These are phyloP conservation scores for Suillus cothurnatus DNA, from an alignment of 768 basidiomycete genomes.

Conservation along the genomic window DNA sequence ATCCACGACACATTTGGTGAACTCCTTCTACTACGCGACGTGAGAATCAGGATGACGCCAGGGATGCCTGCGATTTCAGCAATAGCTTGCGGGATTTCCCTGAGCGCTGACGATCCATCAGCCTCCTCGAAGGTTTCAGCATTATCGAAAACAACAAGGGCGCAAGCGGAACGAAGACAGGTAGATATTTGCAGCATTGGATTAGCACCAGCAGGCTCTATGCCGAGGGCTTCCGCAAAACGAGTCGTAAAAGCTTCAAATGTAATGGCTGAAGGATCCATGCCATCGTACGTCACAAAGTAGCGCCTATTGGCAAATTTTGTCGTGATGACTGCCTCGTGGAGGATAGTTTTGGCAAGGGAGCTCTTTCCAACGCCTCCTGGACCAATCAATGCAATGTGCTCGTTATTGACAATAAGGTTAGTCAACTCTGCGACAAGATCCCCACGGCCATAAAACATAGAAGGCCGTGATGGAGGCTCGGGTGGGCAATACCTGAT, in stretches of 20 bases:
- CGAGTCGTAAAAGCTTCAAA: too few relatives aligned
- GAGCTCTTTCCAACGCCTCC: too few relatives aligned
- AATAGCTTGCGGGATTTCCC: background rate
- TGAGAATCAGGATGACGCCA: too few relatives aligned
- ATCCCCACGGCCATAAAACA: background rate
- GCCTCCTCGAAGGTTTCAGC: conserved; percentile 1
- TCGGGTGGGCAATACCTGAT: background rate
- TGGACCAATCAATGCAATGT: background rate
- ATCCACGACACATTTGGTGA: background rate
- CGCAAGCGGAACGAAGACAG: background rate
- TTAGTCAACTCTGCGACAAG: background rate
- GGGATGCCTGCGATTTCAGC: background rate
- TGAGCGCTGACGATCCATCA: background rate
- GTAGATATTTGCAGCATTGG: too few relatives aligned
- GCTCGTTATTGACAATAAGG: background rate
- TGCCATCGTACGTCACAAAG: too few relatives aligned
- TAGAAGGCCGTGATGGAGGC: background rate
- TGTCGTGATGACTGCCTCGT: too few relatives aligned
- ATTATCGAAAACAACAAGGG: conserved; percentile 5
- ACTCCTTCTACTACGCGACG: background rate
- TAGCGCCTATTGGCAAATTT: too few relatives aligned
- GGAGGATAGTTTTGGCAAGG: too few relatives aligned
- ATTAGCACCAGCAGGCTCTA: too few relatives aligned
- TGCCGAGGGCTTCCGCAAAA: too few relatives aligned
- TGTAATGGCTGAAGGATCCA: too few relatives aligned